Evolutionary conservation across 176 grass and related monocot species (phyloP).

Genomic region (Alloteropsis semialata): DNA sequence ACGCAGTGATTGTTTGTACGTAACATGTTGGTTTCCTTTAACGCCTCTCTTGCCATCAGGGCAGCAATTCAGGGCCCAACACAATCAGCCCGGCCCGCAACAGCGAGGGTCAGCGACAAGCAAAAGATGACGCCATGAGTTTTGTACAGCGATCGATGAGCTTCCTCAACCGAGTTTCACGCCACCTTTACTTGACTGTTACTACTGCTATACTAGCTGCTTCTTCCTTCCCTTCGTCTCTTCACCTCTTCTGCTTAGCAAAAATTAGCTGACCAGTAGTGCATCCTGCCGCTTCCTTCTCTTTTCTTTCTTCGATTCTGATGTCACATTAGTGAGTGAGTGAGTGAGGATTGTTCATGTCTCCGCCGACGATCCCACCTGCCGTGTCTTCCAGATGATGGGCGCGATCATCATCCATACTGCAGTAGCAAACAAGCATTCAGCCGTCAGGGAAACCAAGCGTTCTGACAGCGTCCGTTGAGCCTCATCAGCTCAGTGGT

Average conservation of each 20-base stretch:
- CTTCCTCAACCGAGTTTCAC: neutral
- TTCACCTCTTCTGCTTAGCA: neutral
- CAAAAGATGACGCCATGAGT: neutral
- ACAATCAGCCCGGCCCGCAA: neutral
- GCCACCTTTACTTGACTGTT: neutral
- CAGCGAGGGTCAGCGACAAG: neutral
- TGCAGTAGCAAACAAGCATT: constrained; percentile 12
- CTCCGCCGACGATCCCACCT: constrained; percentile 44
- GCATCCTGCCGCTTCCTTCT: neutral
- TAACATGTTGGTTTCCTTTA: too few relatives aligned
- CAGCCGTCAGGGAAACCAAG: neutral
- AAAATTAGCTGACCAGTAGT: neutral
- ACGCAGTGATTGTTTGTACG: too few relatives aligned
- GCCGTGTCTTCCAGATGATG: constrained; percentile 55
- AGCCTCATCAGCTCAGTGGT: neutral
- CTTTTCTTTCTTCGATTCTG: neutral
- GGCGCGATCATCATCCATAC: constrained; percentile 72
- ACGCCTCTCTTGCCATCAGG: too few relatives aligned
- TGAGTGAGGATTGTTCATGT: neutral
- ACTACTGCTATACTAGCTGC: neutral
- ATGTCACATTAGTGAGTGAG: neutral
- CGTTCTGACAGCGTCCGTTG: neutral
- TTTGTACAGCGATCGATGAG: neutral
- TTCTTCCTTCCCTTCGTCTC: neutral
- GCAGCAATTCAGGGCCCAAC: neutral